Conservation (phyloP, 164 flowering plant species). For the Chloranthus sessilifolius region DNA sequence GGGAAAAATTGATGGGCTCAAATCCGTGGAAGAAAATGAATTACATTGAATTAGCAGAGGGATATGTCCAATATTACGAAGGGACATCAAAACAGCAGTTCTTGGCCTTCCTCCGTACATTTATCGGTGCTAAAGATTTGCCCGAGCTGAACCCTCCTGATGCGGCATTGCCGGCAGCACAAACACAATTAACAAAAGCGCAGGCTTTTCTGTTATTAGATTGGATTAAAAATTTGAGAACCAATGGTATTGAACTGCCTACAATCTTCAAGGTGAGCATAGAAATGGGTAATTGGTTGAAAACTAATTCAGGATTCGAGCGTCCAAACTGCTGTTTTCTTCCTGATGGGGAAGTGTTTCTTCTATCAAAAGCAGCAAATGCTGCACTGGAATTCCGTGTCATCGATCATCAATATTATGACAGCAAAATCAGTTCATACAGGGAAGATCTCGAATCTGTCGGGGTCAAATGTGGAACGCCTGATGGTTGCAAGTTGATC, state of each 20-base stretch:
- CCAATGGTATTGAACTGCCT: conserved; percentile 10
- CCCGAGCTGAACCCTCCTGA: conserved; percentile 49
- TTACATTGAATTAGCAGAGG: conserved; percentile 43
- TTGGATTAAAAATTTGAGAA: conserved; percentile 34
- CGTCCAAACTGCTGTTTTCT: conserved; percentile 50
- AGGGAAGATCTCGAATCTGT: conserved; percentile 36
- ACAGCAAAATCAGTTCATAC: conserved; percentile 21
- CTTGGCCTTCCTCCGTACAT: conserved; percentile 22
- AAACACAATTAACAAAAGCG: conserved; percentile 35
- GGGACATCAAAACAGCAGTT: conserved; percentile 19
- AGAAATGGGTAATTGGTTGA: conserved; percentile 51
- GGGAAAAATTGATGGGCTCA: conserved; percentile 41
- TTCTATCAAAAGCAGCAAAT: conserved; percentile 34
- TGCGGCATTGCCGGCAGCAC: conserved; percentile 29
- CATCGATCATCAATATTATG: conserved; percentile 43
- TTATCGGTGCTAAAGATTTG: conserved; percentile 40
- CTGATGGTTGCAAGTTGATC: conserved; percentile 44
- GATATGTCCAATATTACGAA: conserved; percentile 26
- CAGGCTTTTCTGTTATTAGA: conserved; percentile 42
- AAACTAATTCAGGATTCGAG: conserved; percentile 24
- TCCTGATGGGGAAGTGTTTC: conserved; percentile 29
- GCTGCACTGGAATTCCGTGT: conserved; percentile 54
- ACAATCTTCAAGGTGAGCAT: conserved; percentile 34
- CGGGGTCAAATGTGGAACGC: conserved; percentile 49
- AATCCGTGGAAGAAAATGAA: conserved; percentile 45